Evolutionary conservation across 2,329 filamentous ascomycete genomes (phyloP).

Genomic region (Coniochaeta pulveracea): DNA sequence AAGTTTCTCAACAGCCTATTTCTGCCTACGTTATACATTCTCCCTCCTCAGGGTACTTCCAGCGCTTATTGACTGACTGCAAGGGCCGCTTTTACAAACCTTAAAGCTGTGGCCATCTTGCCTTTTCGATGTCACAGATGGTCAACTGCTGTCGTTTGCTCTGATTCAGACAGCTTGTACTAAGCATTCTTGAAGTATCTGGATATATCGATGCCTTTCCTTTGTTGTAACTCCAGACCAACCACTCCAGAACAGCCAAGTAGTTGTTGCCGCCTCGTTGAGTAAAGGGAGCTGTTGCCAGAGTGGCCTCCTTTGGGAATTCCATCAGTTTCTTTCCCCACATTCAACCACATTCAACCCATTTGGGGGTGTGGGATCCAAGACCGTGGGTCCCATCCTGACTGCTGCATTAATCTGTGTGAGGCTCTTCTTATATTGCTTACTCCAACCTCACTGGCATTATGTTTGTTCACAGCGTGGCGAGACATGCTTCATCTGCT

Average conservation of each 20-base stretch:
- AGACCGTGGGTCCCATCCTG: no score
- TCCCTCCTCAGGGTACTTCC: not conserved
- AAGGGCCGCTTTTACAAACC: not conserved
- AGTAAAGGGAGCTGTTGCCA: constrained; percentile 10
- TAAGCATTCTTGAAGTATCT: not conserved
- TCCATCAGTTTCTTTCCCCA: constrained; percentile 3
- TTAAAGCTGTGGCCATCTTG: constrained; percentile 3
- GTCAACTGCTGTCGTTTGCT: constrained; percentile 3
- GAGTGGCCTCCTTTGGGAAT: constrained; percentile 14
- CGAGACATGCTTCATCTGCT: no score
- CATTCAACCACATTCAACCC: no score
- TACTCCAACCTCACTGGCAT: no score
- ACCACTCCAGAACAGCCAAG: not conserved
- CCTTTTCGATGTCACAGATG: constrained; percentile 2
- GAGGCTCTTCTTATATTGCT: no score
- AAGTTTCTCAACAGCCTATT: not conserved
- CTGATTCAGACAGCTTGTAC: not conserved
- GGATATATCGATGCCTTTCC: not conserved
- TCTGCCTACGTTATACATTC: not conserved
- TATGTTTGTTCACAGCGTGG: no score
- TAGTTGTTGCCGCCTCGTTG: not conserved
- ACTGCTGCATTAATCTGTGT: no score
- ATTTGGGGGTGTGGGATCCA: no score
- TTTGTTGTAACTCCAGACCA: not conserved
- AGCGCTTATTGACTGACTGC: not conserved